Percentiles rank a stretch among this genome's conserved stretches.
Conservation (phyloP, 805 yeast species). For the Maudiozyma pseudohumilis region DNA sequence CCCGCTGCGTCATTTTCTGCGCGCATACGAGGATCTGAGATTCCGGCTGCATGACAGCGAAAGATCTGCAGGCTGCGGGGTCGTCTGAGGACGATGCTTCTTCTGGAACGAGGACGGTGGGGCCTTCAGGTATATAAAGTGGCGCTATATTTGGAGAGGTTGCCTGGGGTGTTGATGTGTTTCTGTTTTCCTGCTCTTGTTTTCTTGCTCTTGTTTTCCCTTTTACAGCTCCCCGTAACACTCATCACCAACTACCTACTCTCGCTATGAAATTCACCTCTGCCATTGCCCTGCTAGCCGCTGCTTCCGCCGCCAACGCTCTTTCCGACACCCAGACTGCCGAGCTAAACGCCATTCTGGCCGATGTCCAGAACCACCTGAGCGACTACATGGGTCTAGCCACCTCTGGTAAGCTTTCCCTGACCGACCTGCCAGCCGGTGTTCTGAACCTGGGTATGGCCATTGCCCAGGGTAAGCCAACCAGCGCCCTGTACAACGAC, state of each 20-base stretch:
- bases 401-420: conserved; percentile 3
- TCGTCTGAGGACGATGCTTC: too few species aligned
- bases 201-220: too few species aligned
- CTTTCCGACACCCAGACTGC: conserved; percentile 7
- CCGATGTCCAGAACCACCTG: conserved; percentile 11
- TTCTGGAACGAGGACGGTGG: too few species aligned
- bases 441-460: conserved; percentile 13
- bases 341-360: conserved; percentile 12
- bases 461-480: conserved; percentile 26
- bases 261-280: conserved; percentile 2
- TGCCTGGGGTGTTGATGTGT: too few species aligned
- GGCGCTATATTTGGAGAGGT: too few species aligned
- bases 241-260: background rate
- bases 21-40: too few species aligned
- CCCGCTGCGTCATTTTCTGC: too few species aligned
- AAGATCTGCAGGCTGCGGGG: too few species aligned
- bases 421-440: conserved; percentile 11
- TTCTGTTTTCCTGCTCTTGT: too few species aligned
- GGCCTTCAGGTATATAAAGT: too few species aligned
- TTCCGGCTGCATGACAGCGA: too few species aligned
- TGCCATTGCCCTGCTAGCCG: conserved; percentile 5
- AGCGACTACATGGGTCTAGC: conserved; percentile 7
- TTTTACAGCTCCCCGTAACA: too few species aligned
- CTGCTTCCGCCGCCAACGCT: conserved; percentile 6
- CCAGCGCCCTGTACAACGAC: conserved; percentile 20